A percentile compares a stretch with the other conserved stretches of the same genome.
Evolutionary conservation across 192 early-diverging fungal species (phyloP).

Genomic region (Gonapodya sp.): DNA sequence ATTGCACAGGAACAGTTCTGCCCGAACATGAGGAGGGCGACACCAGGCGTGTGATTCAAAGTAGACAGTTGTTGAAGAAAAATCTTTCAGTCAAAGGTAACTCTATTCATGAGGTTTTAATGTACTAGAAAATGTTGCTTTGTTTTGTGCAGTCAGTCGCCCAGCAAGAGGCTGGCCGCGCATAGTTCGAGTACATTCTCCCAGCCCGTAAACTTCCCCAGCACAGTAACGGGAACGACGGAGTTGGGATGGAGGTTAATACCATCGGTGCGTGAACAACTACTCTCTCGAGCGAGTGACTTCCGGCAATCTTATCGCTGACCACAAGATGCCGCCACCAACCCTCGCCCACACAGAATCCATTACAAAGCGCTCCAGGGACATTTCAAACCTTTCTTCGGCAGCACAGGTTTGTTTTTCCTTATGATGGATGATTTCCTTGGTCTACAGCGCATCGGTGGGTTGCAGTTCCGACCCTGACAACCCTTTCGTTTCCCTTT

Average conservation of each 20-base stretch:
- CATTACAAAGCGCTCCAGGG: background rate
- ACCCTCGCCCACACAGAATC: background rate
- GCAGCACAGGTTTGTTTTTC: background rate
- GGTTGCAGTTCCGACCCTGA: no score
- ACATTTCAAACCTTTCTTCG: background rate
- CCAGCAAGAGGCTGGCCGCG: no score
- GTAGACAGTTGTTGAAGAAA: background rate
- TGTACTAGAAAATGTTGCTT: no score
- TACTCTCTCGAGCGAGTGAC: background rate
- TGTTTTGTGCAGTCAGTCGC: no score
- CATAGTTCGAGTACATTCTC: no score
- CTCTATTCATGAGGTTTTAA: no score
- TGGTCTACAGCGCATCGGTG: no score
- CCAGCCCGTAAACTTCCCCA: background rate
- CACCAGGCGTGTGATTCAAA: background rate
- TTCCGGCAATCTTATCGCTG: background rate
- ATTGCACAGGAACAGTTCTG: background rate
- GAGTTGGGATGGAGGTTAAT: background rate
- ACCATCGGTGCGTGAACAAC: background rate
- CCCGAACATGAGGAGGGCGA: background rate
- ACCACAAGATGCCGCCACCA: background rate
- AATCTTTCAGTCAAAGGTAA: no score
- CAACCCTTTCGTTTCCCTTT: background rate
- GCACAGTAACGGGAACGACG: background rate
- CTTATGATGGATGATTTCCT: background rate